Conservation (phyloP, 2,329 filamentous ascomycete species). For the Magnaporthiopsis rhizophila region DNA sequence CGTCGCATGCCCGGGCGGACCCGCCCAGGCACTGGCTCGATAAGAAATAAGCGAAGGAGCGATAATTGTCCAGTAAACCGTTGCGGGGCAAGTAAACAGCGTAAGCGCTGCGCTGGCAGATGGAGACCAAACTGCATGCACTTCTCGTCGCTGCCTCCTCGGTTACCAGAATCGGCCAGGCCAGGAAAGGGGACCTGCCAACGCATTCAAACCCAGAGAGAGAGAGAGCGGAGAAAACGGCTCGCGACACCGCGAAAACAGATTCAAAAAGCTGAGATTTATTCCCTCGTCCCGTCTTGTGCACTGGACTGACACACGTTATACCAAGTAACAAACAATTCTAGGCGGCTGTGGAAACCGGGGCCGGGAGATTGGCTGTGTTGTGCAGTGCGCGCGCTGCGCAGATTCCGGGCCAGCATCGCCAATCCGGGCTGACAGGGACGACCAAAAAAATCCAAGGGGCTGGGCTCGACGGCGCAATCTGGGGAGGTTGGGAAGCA, state of each 20-base stretch:
- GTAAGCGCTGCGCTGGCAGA: slow-evolving; percentile 1
- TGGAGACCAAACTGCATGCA: not conserved
- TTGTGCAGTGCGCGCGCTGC: not conserved
- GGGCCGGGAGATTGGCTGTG: not conserved
- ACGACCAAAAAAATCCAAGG: not conserved
- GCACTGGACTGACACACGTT: not conserved
- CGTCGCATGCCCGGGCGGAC: not conserved
- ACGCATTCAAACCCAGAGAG: not conserved
- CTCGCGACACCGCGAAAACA: not conserved
- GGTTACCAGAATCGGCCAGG: not conserved
- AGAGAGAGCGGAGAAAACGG: not conserved
- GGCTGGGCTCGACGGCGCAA: not conserved
- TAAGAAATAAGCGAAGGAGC: not conserved
- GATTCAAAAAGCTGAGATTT: not conserved
- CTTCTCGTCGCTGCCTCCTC: not conserved
- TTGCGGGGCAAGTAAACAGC: slow-evolving; percentile 4
- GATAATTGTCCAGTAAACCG: slow-evolving; percentile 6
- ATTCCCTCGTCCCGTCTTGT: not conserved
- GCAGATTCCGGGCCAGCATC: not conserved
- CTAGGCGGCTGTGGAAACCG: not conserved
- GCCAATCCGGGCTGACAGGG: not conserved
- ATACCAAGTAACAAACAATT: not conserved
- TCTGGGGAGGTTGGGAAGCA: slow-evolving; percentile 1
- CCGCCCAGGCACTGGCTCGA: not conserved
- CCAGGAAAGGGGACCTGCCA: not conserved